Evolutionary conservation across 202 grass and related monocot genomes (phyloP).

Genomic region (Saccharum hybrid): DNA sequence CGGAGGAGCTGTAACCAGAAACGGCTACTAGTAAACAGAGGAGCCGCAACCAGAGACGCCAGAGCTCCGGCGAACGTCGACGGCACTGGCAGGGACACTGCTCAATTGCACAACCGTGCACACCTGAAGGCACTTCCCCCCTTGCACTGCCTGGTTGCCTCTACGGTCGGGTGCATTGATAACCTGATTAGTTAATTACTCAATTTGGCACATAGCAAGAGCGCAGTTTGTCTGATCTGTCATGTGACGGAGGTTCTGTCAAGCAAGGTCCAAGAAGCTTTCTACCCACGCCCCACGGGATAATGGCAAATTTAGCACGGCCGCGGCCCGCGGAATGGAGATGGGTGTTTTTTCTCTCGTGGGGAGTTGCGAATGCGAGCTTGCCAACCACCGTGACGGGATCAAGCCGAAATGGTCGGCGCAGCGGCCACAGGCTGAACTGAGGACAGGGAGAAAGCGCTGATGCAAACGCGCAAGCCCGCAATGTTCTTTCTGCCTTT

Average conservation of each 20-base stretch:
- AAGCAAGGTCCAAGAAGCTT: not conserved
- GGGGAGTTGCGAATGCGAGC: not conserved
- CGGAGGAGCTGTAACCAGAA: no score
- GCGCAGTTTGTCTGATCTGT: not conserved
- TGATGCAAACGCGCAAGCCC: not conserved
- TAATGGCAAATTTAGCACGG: not conserved
- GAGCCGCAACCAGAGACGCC: no score
- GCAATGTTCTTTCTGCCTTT: not conserved
- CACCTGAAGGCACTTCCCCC: not conserved
- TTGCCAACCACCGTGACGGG: not conserved
- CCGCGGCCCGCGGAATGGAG: not conserved
- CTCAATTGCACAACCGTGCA: slow-evolving; percentile 41
- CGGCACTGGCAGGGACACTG: not conserved
- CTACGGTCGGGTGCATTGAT: not conserved
- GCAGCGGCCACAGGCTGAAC: not conserved
- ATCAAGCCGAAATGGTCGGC: slow-evolving; percentile 22
- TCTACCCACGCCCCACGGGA: slow-evolving; percentile 16
- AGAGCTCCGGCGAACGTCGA: no score
- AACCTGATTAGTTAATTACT: not conserved
- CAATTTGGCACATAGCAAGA: not conserved
- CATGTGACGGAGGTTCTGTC: slow-evolving; percentile 28
- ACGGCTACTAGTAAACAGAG: no score
- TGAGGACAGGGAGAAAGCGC: not conserved
- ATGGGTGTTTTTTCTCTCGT: not conserved
- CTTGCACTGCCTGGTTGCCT: not conserved